Evolutionary conservation across 176 grass and related monocot species (phyloP).

Genomic region (Oryza brachyantha): DNA sequence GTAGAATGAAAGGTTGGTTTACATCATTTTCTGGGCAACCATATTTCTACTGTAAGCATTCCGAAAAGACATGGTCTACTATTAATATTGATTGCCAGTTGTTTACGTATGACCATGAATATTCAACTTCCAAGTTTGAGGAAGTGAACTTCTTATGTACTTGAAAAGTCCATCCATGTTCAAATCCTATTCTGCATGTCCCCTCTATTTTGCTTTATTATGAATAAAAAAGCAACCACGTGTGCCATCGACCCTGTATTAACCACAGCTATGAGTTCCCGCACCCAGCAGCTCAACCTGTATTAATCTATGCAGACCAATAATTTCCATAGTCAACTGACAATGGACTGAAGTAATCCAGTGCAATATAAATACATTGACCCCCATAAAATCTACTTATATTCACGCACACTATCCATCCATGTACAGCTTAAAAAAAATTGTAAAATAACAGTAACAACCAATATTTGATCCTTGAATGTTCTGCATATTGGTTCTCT

Average conservation of each 20-base stretch:
- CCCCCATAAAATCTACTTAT: background rate
- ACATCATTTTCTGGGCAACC: slow-evolving; percentile 2
- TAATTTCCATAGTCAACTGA: background rate
- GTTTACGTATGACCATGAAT: slow-evolving; percentile 3
- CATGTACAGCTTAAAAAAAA: background rate
- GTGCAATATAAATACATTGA: background rate
- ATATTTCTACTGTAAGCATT: slow-evolving; percentile 16
- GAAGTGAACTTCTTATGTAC: background rate
- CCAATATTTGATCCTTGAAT: slow-evolving; percentile 24
- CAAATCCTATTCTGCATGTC: background rate
- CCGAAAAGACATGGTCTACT: background rate
- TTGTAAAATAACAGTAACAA: background rate
- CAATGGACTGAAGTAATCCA: slow-evolving; percentile 1
- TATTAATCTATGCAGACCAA: background rate
- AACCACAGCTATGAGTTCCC: background rate
- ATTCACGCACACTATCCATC: background rate
- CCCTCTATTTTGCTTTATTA: background rate
- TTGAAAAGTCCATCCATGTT: background rate
- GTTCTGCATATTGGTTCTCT: background rate
- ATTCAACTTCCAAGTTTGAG: slow-evolving; percentile 7
- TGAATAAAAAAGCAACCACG: background rate
- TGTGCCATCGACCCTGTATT: background rate
- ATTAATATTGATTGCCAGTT: background rate
- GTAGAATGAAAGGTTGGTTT: slow-evolving; percentile 4
- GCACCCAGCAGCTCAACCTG: background rate